Evolutionary conservation across 164 flowering plant genomes (phyloP).

Genomic region (Kingdonia uniflora): DNA sequence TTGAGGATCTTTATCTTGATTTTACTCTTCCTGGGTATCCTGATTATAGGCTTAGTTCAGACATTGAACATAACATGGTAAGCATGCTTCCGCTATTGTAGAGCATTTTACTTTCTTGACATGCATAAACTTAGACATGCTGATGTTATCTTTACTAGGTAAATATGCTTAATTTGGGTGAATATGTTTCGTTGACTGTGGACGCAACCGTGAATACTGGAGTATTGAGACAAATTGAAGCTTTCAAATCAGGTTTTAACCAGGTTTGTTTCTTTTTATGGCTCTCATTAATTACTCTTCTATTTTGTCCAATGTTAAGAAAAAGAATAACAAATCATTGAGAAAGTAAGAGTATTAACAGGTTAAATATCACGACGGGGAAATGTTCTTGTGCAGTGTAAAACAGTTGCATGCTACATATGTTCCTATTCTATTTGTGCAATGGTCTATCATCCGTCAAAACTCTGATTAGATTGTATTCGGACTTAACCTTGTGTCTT

Average conservation of each 20-base stretch:
- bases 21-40: constrained; percentile 94
- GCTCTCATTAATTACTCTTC: too few species aligned
- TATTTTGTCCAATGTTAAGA: too few species aligned
- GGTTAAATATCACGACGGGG: too few species aligned
- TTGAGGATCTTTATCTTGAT: constrained; percentile 87
- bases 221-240: constrained; percentile 75
- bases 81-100: background rate
- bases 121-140: constrained; percentile 1
- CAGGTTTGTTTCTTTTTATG: constrained; percentile 36
- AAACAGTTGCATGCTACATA: too few species aligned
- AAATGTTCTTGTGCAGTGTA: too few species aligned
- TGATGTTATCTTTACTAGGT: constrained; percentile 36
- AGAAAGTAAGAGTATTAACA: too few species aligned
- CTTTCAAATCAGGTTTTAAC: constrained; percentile 87
- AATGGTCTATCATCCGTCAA: too few species aligned
- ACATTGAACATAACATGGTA: constrained; percentile 41
- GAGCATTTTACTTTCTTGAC: background rate
- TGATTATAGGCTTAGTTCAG: constrained; percentile 44
- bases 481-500: too few species aligned
- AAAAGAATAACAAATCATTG: too few species aligned
- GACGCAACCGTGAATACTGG: constrained; percentile 77
- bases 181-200: constrained; percentile 54
- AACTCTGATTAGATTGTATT: too few species aligned
- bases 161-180: constrained; percentile 54
- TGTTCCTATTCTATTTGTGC: too few species aligned